Percentiles rank a stretch among this genome's conserved stretches.
Evolutionary conservation across 2,329 filamentous ascomycete genomes (phyloP).

Genomic region (Aureobasidium zeae): DNA sequence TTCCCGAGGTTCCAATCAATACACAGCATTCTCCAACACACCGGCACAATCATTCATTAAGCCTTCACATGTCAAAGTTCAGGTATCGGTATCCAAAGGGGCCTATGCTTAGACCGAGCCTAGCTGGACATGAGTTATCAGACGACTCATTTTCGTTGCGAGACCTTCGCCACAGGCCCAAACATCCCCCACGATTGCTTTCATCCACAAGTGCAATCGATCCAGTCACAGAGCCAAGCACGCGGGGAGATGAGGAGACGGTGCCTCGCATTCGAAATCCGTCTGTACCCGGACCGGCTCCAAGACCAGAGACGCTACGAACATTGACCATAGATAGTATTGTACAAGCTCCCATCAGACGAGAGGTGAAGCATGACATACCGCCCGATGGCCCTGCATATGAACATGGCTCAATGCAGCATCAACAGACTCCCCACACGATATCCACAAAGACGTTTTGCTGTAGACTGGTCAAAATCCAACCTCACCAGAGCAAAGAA

Average conservation of each 20-base stretch:
- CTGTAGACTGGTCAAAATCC: no score
- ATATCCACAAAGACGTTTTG: no score
- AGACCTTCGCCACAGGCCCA: neutral
- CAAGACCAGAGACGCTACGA: neutral
- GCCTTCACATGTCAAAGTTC: neutral
- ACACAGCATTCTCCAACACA: neutral
- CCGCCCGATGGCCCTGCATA: neutral
- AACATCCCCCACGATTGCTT: neutral
- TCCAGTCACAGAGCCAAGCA: neutral
- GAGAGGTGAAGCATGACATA: neutral
- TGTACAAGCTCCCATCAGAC: neutral
- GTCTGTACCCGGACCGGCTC: neutral
- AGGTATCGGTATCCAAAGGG: neutral
- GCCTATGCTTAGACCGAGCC: neutral
- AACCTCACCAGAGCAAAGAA: no score
- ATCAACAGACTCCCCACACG: neutral
- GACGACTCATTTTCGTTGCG: neutral
- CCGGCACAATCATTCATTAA: neutral
- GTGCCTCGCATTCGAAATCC: no score
- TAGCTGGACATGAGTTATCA: neutral
- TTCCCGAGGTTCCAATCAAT: neutral
- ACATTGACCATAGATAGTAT: conserved; percentile 5
- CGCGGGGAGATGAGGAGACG: neutral
- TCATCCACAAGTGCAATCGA: neutral
- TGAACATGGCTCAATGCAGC: no score